Percentiles rank a stretch among this genome's conserved stretches.
Evolutionary conservation across 768 basidiomycete genomes (phyloP).

Genomic region (Phylloporus sp.): DNA sequence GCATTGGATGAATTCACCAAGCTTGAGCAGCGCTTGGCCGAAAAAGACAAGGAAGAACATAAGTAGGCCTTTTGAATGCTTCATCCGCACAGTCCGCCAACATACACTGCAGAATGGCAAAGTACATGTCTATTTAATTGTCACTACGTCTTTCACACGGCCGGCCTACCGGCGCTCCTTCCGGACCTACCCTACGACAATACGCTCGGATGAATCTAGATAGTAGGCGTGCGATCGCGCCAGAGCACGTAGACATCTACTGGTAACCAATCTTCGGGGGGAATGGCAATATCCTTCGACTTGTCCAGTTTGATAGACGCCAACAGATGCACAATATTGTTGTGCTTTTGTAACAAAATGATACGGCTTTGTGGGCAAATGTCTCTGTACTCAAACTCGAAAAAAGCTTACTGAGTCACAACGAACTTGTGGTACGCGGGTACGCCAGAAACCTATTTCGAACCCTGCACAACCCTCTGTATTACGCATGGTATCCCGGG

Average conservation of each 20-base stretch:
- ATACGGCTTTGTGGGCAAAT: too few relatives aligned
- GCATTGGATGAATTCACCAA: constrained; percentile 87
- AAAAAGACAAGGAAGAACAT: constrained; percentile 40
- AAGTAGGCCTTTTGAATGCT: constrained; percentile 36
- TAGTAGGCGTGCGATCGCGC: too few relatives aligned
- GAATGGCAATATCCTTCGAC: too few relatives aligned
- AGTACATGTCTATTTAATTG: constrained; percentile 71
- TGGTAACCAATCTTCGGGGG: too few relatives aligned
- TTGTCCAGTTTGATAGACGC: too few relatives aligned
- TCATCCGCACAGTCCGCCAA: background rate
- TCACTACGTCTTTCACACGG: background rate
- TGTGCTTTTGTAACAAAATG: too few relatives aligned
- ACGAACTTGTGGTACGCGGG: too few relatives aligned
- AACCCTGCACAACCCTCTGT: background rate
- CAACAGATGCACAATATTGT: too few relatives aligned
- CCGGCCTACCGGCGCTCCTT: background rate
- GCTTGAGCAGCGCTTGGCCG: constrained; percentile 64
- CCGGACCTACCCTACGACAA: background rate
- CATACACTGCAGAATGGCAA: constrained; percentile 55
- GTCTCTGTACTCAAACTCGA: too few relatives aligned
- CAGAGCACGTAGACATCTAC: background rate
- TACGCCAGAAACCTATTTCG: too few relatives aligned
- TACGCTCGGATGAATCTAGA: too few relatives aligned
- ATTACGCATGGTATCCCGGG: constrained; percentile 12
- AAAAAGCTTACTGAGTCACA: background rate